A percentile compares a stretch with the other conserved stretches of the same genome.
Evolutionary conservation across 352 stramenopile species (phyloP).

Genomic region (Ophiocytium majus): DNA sequence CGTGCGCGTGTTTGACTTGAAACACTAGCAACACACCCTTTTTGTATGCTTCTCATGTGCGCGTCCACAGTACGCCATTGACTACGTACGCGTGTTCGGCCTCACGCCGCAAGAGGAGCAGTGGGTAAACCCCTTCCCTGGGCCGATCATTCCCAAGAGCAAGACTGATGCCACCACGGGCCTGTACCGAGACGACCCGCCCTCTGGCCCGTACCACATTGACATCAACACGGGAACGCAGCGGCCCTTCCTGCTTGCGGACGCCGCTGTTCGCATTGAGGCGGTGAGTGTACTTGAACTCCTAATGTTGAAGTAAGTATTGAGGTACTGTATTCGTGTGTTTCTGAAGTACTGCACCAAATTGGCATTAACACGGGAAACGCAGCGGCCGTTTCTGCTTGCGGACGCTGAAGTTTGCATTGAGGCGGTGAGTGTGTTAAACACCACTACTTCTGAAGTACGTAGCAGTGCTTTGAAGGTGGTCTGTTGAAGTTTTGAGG

Average conservation of each 20-base stretch:
- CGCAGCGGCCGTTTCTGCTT: not conserved
- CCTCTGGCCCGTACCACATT: not conserved
- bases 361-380: not conserved
- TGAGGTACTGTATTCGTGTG: not conserved
- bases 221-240: not conserved
- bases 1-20: not conserved
- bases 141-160: not conserved
- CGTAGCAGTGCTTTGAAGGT: not conserved
- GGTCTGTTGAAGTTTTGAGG: not conserved
- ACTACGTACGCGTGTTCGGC: constrained; percentile 1
- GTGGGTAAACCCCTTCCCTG: constrained; percentile 1
- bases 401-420: not conserved
- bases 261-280: constrained; percentile 13
- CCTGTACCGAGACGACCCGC: not conserved
- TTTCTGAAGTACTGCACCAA: not conserved
- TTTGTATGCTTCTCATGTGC: too few relatives aligned
- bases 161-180: not conserved
- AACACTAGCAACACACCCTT: too few relatives aligned
- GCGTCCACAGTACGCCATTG: not conserved
- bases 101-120: not conserved
- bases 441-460: not conserved
- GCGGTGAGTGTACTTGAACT: constrained; percentile 4
- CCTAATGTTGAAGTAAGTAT: not conserved
- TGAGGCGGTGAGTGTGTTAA: not conserved
- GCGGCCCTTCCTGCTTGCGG: not conserved